Evolutionary conservation across 164 flowering plant genomes (phyloP).

Genomic region (Tetracentron sinense): DNA sequence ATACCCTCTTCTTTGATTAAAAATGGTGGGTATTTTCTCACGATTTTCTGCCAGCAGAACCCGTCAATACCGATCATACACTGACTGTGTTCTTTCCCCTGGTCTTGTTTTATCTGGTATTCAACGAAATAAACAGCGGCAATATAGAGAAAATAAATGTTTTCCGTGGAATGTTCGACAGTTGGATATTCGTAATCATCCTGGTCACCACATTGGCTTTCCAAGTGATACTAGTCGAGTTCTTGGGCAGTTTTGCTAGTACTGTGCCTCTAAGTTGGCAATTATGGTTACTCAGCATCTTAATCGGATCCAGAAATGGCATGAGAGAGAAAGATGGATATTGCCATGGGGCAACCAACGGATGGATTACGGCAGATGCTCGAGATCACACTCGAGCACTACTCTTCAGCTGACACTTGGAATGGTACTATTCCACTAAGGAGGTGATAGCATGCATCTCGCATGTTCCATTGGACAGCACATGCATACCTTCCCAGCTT

Average conservation of each 20-base stretch:
- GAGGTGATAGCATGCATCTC: too few species aligned
- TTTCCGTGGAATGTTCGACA: constrained; percentile 49
- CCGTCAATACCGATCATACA: neutral
- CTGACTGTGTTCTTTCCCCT: neutral
- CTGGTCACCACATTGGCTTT: constrained; percentile 49
- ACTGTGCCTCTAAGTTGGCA: constrained; percentile 63
- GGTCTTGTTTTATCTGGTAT: constrained; percentile 40
- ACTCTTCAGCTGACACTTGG: too few species aligned
- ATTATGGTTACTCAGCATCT: constrained; percentile 53
- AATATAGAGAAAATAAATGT: constrained; percentile 79
- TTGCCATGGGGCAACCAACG: too few species aligned
- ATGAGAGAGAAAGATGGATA: constrained; percentile 17
- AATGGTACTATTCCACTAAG: too few species aligned
- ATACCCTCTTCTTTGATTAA: too few species aligned
- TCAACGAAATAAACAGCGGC: constrained; percentile 83
- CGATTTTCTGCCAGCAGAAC: too few species aligned
- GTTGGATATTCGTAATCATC: constrained; percentile 50
- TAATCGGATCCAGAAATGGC: constrained; percentile 55
- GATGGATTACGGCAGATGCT: too few species aligned
- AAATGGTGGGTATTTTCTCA: too few species aligned
- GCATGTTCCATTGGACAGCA: too few species aligned
- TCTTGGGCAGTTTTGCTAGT: constrained; percentile 59
- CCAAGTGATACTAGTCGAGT: constrained; percentile 69
- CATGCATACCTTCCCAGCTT: too few species aligned
- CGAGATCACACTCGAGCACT: too few species aligned